phyloP scores from a whole-genome alignment of 2,329 filamentous ascomycete genomes.

The Exophiala spinifera region DNA sequence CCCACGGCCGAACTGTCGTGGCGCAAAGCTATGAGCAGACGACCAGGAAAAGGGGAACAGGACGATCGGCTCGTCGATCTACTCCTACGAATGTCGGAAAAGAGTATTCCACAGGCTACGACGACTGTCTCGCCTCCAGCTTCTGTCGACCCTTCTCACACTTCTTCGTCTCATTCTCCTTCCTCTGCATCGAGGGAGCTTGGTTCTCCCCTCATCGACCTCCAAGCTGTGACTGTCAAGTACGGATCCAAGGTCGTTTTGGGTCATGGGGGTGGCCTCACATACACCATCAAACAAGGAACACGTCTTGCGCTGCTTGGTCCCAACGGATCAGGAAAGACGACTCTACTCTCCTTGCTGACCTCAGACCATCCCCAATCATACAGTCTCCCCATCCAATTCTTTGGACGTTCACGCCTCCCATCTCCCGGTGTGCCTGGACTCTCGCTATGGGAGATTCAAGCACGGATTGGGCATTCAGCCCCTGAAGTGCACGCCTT shows the following conservation, averaged over 20 bases:
- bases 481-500: constrained; percentile 92
- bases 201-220: constrained; percentile 76
- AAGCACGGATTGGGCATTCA: constrained; percentile 84
- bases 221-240: constrained; percentile 76
- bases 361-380: constrained; percentile 95
- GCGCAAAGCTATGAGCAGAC: background rate
- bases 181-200: constrained; percentile 26
- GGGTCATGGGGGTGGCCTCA: constrained; percentile 69
- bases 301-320: constrained; percentile 92
- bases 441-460: constrained; percentile 89
- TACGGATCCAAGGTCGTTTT: constrained; percentile 77
- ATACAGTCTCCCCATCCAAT: constrained; percentile 79
- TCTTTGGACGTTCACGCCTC: constrained; percentile 79
- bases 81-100: background rate
- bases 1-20: background rate
- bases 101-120: background rate
- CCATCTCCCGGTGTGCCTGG: constrained; percentile 69
- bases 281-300: constrained; percentile 79
- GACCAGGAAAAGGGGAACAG: background rate
- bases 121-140: background rate
- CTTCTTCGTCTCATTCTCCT: background rate
- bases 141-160: background rate
- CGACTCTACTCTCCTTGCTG: constrained; percentile 85
- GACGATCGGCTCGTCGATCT: background rate
- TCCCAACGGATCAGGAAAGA: constrained; percentile 92